Evolutionary conservation across 305 asterid genomes (phyloP).

Genomic region (Fraxinus greggii): DNA sequence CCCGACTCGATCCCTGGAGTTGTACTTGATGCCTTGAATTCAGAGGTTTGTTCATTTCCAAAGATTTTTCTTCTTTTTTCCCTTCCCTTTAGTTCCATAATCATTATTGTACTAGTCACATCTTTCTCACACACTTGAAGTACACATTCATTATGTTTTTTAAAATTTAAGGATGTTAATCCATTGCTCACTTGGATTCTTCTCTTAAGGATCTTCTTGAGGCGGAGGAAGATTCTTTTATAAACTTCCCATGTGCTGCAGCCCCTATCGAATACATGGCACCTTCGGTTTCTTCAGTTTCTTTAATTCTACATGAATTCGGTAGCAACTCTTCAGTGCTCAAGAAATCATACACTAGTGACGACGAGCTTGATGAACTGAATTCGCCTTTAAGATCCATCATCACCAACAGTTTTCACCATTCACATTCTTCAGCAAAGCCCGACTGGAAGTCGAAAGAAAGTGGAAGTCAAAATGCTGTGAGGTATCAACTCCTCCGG

Average conservation of each 20-base stretch:
- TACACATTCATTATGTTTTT: not conserved
- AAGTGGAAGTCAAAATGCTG: conserved; percentile 28
- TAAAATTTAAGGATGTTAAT: not conserved
- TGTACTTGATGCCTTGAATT: conserved; percentile 59
- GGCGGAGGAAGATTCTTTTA: conserved; percentile 45
- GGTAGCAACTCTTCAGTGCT: conserved; percentile 49
- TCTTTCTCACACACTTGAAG: not conserved
- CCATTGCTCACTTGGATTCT: not conserved
- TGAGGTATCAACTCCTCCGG: conserved; percentile 55
- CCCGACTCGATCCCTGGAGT: conserved; percentile 65
- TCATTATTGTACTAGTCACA: not conserved
- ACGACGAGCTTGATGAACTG: conserved; percentile 75
- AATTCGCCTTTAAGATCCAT: conserved; percentile 63
- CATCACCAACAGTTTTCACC: conserved; percentile 25
- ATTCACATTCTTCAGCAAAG: conserved; percentile 37
- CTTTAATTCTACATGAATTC: conserved; percentile 41
- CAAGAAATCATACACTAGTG: conserved; percentile 69
- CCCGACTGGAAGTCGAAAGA: conserved; percentile 32
- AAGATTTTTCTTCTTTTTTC: not conserved
- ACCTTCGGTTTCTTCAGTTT: conserved; percentile 47
- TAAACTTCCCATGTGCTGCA: conserved; percentile 64
- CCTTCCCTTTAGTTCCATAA: not conserved
- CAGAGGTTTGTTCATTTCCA: conserved; percentile 47
- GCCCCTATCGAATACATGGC: conserved; percentile 53
- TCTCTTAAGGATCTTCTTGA: conserved; percentile 47